phyloP scores from a whole-genome alignment of 345 rosid genomes.

The Salix exigua region DNA sequence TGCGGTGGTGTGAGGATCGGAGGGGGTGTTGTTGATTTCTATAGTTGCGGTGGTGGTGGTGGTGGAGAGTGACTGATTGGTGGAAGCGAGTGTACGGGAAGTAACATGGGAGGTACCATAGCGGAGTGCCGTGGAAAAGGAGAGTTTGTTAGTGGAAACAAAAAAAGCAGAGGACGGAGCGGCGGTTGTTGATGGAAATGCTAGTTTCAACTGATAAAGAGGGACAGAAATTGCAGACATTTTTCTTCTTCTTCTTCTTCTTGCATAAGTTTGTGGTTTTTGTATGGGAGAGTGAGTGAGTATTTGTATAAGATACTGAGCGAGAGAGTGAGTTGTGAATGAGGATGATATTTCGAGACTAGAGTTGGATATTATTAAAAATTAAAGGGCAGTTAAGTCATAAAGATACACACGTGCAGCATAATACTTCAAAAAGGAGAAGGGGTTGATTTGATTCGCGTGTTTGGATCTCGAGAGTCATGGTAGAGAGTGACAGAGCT shows the following conservation, averaged over 20 bases:
- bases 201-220: background rate
- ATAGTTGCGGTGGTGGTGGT: background rate
- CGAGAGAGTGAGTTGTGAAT: no score
- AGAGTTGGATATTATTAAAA: no score
- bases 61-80: background rate
- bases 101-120: background rate
- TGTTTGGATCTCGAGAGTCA: no score
- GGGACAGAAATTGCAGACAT: background rate
- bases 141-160: background rate
- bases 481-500: no score
- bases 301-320: no score
- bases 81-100: background rate
- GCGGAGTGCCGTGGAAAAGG: background rate
- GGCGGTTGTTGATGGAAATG: background rate
- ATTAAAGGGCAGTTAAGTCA: no score
- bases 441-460: no score
- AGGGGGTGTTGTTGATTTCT: background rate
- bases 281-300: no score
- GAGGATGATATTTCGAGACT: no score
- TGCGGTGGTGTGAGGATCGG: conserved; percentile 20
- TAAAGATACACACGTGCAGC: background rate
- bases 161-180: background rate
- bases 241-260: no score
- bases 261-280: no score
- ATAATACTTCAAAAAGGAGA: background rate